Evolutionary conservation across 192 early-diverging fungal genomes (phyloP), one percentile per base, ranked within the genome.

Genomic region (Gigaspora rosea): DNA sequence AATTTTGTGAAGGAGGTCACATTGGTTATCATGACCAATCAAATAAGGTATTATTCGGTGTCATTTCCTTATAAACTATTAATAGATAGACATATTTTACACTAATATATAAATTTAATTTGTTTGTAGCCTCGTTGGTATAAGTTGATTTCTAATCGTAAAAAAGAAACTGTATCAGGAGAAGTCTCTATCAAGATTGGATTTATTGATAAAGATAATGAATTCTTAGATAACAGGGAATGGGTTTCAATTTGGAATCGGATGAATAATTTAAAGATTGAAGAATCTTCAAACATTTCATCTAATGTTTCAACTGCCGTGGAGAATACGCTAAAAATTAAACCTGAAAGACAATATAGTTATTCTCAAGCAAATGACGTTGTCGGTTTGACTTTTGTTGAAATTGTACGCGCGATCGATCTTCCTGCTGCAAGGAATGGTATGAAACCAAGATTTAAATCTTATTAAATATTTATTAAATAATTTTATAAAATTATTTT

Each of bases 21-120:
- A 84, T 84, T 71, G 80, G 80, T 51, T 86, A 81, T 75, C 82
- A 89, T 56, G 87, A 89, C 73, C 84, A 84, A 52, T 71, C 77
- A 9, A 91, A 90, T 71, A 77, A 86, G 73, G 81, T 85, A 16
- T 47, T 66, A 13, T 20, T 66, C 18, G 32, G 4, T n/a, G 41
- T 47, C 16, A 15, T 35, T 6, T 64, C 15, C 32, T 64, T n/a
- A 35, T 22, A 33, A 33, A 41, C 52, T 75, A 8, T 62, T 59
- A 27, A 35, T 79, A n/a, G 47, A n/a, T n/a, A n/a, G n/a, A n/a
- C n/a, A 69, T 22, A 35, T 36, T 11, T 52, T 52, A 6, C 9
- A 49, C 16, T 20, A 22, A 49, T 46, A 80, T 20, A 46, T 18
- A 52, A 66, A 35, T 52, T 71, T 6, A 56, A 20, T 59, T 27